phyloP scores from a whole-genome alignment of 345 rosid genomes.

The Gossypium anomalum region DNA sequence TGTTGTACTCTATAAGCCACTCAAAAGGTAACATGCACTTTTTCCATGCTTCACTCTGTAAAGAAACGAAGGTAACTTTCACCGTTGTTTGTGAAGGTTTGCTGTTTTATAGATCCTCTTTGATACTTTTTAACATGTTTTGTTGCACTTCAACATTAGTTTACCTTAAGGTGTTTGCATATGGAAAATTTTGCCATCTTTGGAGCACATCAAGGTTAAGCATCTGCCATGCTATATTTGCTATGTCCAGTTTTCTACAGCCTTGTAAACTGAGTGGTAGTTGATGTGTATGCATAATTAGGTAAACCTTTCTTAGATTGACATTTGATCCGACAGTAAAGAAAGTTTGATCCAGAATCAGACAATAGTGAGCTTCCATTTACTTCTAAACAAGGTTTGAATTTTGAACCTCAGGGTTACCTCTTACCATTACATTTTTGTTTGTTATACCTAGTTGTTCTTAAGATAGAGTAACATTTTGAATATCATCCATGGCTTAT shows the following conservation, averaged over 20 bases:
- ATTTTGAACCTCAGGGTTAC: too few relatives aligned
- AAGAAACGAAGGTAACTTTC: slow-evolving; percentile 16
- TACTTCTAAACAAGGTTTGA: background rate
- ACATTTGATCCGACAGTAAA: background rate
- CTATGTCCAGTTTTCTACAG: background rate
- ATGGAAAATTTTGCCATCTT: background rate
- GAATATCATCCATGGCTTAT: too few relatives aligned
- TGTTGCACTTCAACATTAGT: background rate
- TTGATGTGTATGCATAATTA: background rate
- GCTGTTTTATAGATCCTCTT: slow-evolving; percentile 26
- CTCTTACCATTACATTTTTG: too few relatives aligned
- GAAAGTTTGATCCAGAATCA: background rate
- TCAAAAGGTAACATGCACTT: slow-evolving; percentile 37
- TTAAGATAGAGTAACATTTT: too few relatives aligned
- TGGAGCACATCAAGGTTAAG: background rate
- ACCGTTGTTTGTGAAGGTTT: slow-evolving; percentile 13
- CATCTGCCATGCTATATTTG: background rate
- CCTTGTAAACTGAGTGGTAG: background rate
- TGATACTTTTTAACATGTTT: background rate
- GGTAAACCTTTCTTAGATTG: background rate
- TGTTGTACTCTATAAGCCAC: slow-evolving; percentile 83
- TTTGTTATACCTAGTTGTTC: too few relatives aligned
- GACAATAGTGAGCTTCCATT: background rate
- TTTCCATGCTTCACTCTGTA: slow-evolving; percentile 19
- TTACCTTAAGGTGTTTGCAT: background rate